Evolutionary conservation across 257 asterid genomes (phyloP), one percentile per base, ranked within the genome.

Genomic region (Cordia subcordata): DNA sequence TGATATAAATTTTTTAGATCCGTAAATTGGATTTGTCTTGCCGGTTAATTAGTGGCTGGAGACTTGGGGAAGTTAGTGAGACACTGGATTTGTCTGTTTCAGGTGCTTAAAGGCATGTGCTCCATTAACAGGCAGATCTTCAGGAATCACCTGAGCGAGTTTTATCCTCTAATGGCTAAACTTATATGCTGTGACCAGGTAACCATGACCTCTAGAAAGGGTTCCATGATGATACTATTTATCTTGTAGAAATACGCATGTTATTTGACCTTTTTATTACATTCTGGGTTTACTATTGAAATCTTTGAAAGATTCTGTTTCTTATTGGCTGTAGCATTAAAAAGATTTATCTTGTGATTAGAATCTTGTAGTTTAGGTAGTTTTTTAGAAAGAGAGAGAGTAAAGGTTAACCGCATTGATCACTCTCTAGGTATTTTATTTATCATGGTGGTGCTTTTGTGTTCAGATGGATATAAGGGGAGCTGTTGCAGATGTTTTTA

Each of bases 111-210:
- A 69, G 86, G 94, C 80, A 88, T 92, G 99, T 76, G 84, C 68
- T 73, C 72, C 55, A 88, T 92, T 97, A 85, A 92, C 70, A 63
- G 78, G 56, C 70, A 61, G 72, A 82, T 92, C 70, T 88, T 92
- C 87, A 81, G 74, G 71, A 92, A 69, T 69, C 90, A 88, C 72
- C 86, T 92, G 53, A 70, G 87, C 69, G 91, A 84, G 70, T 92
- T 92, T 71, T 92, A 92, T 78, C 99, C 99, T 57, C 72, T 81
- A 72, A 84, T 92, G 58, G 85, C 99, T 5, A 92, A 84, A 78
- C 99, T 92, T 16, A 88, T 92, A 57, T 86, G 95, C 88, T 82
- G 91, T 57, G 91, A 92, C 79, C 99, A 88, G 99, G 99, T 92
- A 85, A 77, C 55, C 53, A 63, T 76, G 12, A 19, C 56, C 45